These are phyloP conservation scores for Botrytis medusae DNA, from an alignment of 2,329 filamentous ascomycete genomes.

Conservation along the genomic window DNA sequence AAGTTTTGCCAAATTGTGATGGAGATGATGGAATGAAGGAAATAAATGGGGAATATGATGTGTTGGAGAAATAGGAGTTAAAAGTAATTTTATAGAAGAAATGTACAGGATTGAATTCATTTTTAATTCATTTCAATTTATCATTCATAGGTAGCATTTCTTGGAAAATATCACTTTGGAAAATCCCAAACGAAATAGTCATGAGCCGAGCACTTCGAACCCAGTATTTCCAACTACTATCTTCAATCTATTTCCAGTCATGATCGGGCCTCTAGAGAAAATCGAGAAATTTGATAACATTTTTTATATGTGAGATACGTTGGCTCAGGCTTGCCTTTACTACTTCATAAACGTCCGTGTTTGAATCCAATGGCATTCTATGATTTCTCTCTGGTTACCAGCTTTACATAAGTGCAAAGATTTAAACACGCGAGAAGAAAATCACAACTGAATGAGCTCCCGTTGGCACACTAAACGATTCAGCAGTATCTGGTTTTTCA, in stretches of 20 bases:
- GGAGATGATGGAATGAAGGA: neutral
- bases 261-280: neutral
- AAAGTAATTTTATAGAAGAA: neutral
- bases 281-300: neutral
- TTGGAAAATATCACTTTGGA: too few relatives aligned
- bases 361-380: conserved; percentile 33
- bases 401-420: conserved; percentile 50
- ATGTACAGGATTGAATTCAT: neutral
- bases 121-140: neutral
- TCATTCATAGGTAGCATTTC: neutral
- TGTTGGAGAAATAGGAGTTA: neutral
- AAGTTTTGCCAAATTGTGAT: neutral
- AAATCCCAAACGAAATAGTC: neutral
- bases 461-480: conserved; percentile 46
- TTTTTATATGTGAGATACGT: neutral
- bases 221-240: neutral
- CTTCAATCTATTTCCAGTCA: neutral
- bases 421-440: conserved; percentile 23
- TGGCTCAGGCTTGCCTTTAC: conserved; percentile 67
- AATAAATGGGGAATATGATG: neutral
- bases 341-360: conserved; percentile 37
- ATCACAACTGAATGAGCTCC: conserved; percentile 31
- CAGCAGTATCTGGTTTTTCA: conserved; percentile 75
- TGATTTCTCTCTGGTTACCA: conserved; percentile 39
- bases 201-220: neutral